Conservation (phyloP, 2,329 filamentous ascomycete genomes). For the Phaeosphaeriaceae sp. region DNA sequence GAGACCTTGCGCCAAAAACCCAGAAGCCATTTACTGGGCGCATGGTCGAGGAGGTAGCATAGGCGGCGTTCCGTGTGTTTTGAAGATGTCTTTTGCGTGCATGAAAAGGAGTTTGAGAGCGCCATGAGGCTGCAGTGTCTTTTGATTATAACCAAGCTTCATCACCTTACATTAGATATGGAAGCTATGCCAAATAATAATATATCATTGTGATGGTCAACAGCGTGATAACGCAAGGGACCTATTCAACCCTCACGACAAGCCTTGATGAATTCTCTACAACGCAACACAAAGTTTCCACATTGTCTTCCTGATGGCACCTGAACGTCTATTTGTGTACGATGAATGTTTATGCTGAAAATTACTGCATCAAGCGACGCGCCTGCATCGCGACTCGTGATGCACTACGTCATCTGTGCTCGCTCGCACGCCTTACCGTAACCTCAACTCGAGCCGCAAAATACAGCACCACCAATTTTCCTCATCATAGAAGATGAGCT, state of each 20-base stretch:
- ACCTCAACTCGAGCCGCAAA: background rate
- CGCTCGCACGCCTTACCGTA: background rate
- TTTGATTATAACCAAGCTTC: background rate
- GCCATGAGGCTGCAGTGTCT: background rate
- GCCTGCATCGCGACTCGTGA: background rate
- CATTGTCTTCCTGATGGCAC: too few relatives aligned
- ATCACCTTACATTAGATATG: background rate
- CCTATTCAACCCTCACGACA: too few relatives aligned
- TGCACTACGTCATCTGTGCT: background rate
- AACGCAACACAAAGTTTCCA: too few relatives aligned
- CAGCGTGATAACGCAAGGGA: too few relatives aligned
- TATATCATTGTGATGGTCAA: background rate
- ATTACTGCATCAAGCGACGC: background rate
- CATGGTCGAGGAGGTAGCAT: constrained; percentile 49
- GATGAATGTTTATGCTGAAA: background rate
- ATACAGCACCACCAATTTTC: background rate
- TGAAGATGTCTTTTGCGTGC: background rate
- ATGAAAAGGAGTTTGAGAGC: background rate
- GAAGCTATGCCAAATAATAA: background rate
- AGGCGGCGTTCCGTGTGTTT: background rate
- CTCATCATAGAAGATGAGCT: constrained; percentile 2
- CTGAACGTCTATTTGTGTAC: background rate
- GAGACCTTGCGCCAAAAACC: constrained; percentile 29
- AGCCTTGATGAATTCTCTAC: too few relatives aligned
- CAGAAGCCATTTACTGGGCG: constrained; percentile 36